phyloP scores from a whole-genome alignment of 2,329 filamentous ascomycete genomes.

The Epichloe sylvatica region DNA sequence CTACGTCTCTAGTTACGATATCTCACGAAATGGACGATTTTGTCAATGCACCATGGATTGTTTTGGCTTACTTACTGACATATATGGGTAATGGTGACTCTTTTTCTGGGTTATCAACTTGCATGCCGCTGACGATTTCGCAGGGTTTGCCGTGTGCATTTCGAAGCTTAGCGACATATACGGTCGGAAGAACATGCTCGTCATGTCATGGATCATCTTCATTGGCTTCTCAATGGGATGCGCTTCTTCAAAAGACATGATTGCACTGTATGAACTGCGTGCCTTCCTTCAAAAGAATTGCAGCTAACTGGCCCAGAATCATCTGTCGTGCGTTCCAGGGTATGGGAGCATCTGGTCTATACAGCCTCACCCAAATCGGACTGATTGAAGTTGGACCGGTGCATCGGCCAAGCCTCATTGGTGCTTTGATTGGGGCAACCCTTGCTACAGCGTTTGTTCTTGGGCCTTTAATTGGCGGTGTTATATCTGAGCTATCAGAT shows the following conservation, averaged over 20 bases:
- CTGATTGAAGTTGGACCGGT: conserved; percentile 42
- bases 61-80: conserved; percentile 41
- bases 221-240: conserved; percentile 42
- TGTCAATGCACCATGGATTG: conserved; percentile 38
- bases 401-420: conserved; percentile 37
- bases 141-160: conserved; percentile 42
- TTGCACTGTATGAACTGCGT: conserved; percentile 30
- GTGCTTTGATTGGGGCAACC: conserved; percentile 40
- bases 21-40: conserved; percentile 38
- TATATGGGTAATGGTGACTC: conserved; percentile 32
- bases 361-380: conserved; percentile 44
- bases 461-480: conserved; percentile 43
- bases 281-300: background rate
- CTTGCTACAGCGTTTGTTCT: conserved; percentile 44
- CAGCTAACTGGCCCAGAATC: conserved; percentile 29
- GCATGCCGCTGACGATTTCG: conserved; percentile 4
- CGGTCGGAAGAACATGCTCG: conserved; percentile 36
- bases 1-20: conserved; percentile 43
- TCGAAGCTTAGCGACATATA: conserved; percentile 48
- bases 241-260: conserved; percentile 35
- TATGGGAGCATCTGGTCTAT: conserved; percentile 47
- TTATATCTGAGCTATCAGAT: conserved; percentile 35
- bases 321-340: conserved; percentile 45
- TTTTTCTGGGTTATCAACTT: background rate
- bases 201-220: conserved; percentile 39